Conservation (phyloP, 2,329 filamentous ascomycete genomes). For the Hypomyces rosellus region DNA sequence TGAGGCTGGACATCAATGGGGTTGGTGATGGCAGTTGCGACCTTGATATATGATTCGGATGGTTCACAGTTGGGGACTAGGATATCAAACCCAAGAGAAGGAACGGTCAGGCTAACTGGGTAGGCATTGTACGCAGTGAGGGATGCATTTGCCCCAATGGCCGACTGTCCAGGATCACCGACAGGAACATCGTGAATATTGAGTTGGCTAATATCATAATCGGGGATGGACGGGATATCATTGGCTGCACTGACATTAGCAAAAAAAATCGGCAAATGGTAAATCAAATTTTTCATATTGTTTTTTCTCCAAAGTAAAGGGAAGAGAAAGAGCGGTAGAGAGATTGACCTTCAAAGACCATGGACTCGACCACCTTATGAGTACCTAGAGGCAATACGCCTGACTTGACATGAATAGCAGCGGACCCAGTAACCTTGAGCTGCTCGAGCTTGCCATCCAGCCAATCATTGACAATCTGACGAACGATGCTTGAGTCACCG, state of each 20-base stretch:
- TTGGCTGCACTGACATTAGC: conserved; percentile 44
- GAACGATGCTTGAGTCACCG: conserved; percentile 70
- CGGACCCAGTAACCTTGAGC: conserved; percentile 67
- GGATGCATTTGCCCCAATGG: conserved; percentile 75
- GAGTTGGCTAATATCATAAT: conserved; percentile 75
- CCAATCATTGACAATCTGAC: conserved; percentile 81
- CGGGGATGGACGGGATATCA: conserved; percentile 69
- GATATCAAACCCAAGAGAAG: conserved; percentile 76
- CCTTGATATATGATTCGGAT: conserved; percentile 65
- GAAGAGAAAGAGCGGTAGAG: conserved; percentile 59
- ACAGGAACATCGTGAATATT: conserved; percentile 67
- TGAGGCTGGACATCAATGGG: conserved; percentile 62
- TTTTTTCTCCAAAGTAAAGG: conserved; percentile 56
- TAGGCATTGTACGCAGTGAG: conserved; percentile 69
- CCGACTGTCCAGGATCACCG: conserved; percentile 44
- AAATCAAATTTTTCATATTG: conserved; percentile 20
- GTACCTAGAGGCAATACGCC: conserved; percentile 74
- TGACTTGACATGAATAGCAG: conserved; percentile 67
- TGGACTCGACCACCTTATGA: conserved; percentile 65
- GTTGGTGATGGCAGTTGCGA: conserved; percentile 69
- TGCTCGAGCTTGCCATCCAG: conserved; percentile 68
- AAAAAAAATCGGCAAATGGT: conserved; percentile 12
- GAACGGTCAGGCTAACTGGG: conserved; percentile 69
- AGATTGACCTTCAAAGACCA: conserved; percentile 78
- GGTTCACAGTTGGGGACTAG: conserved; percentile 74